Evolutionary conservation across 257 asterid species (phyloP).

Genomic region (Leonotis leonurus): DNA sequence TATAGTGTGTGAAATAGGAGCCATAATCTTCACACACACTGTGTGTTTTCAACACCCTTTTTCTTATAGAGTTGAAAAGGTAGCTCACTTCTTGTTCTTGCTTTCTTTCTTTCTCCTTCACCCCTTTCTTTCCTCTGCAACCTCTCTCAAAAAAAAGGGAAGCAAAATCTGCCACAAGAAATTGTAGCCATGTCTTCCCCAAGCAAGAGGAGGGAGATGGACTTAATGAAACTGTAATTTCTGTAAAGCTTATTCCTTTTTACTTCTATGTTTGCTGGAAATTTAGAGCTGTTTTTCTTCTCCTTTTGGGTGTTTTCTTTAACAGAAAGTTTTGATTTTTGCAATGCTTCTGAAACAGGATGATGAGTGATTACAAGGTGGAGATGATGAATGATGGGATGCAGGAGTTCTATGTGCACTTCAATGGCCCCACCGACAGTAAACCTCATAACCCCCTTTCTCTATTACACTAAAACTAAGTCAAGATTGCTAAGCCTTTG

Average conservation of each 20-base stretch:
- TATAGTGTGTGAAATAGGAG: background rate
- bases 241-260: conserved; percentile 10
- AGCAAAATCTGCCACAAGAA: background rate
- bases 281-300: background rate
- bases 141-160: background rate
- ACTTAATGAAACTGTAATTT: conserved; percentile 84
- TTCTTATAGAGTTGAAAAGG: conserved; percentile 15
- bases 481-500: conserved; percentile 1
- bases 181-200: conserved; percentile 78
- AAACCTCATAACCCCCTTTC: conserved; percentile 22
- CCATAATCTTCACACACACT: conserved; percentile 7
- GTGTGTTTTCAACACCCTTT: background rate
- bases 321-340: background rate
- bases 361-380: conserved; percentile 98
- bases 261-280: background rate
- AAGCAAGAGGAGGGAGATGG: conserved; percentile 98
- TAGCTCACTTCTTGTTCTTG: conserved; percentile 15
- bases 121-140: background rate
- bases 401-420: conserved; percentile 85
- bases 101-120: conserved; percentile 7
- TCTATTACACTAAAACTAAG: background rate
- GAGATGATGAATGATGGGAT: conserved; percentile 91
- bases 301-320: background rate
- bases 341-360: conserved; percentile 40
- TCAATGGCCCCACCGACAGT: conserved; percentile 90